These are phyloP conservation scores for Emmonsiellopsis sp. DNA, from an alignment of 2,329 filamentous ascomycete genomes.

Conservation along the genomic window DNA sequence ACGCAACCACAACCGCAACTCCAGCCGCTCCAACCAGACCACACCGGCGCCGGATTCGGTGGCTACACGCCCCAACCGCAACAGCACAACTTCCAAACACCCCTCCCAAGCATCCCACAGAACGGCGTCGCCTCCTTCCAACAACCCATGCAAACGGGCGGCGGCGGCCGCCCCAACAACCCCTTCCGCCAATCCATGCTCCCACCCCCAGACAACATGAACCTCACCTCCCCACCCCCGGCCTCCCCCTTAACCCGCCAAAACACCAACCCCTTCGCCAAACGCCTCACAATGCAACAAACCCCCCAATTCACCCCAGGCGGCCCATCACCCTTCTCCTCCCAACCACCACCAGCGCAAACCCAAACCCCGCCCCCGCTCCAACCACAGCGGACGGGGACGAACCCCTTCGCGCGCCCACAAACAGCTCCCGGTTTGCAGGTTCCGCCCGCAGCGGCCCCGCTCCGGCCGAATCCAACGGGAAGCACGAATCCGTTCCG, in stretches of 20 bases:
- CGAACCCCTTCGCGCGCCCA: constrained; percentile 59
- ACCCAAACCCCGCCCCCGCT: constrained; percentile 34
- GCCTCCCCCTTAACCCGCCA: constrained; percentile 47
- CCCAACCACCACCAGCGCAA: constrained; percentile 26
- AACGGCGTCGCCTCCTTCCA: constrained; percentile 40
- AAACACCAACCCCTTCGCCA: constrained; percentile 82
- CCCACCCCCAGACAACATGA: constrained; percentile 41
- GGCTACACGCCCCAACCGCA: constrained; percentile 67
- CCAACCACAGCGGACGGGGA: constrained; percentile 55
- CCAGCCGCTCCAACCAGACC: constrained; percentile 49
- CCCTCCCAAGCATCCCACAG: constrained; percentile 40
- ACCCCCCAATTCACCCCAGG: constrained; percentile 22
- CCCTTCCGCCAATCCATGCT: constrained; percentile 92
- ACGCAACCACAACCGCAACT: constrained; percentile 13
- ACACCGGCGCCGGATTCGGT: constrained; percentile 73
- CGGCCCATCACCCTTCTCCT: constrained; percentile 21
- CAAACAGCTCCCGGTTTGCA: constrained; percentile 32
- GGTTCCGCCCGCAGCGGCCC: constrained; percentile 27
- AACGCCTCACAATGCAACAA: constrained; percentile 35
- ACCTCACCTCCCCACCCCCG: constrained; percentile 31
- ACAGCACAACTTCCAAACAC: constrained; percentile 32
- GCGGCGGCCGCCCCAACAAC: constrained; percentile 63
- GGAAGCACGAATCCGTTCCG: constrained; percentile 93
- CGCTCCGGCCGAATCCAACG: constrained; percentile 65
- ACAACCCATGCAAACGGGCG: constrained; percentile 28